Percentiles rank a stretch among this genome's conserved stretches.
These are phyloP conservation scores for Elaeagnus macrophylla DNA, from an alignment of 306 rosid genomes.

Conservation along the genomic window DNA sequence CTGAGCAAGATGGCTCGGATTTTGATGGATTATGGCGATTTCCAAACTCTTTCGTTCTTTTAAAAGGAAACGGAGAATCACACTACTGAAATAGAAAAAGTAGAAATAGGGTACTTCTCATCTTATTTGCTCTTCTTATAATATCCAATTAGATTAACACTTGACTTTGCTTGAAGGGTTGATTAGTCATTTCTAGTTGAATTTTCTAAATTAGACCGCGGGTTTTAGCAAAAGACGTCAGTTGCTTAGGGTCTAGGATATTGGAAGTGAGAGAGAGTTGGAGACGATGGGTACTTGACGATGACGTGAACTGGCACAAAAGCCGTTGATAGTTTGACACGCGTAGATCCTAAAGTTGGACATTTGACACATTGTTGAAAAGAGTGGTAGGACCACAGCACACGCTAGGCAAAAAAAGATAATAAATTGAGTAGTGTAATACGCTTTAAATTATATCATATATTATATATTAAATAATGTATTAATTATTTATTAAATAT, in stretches of 20 bases:
- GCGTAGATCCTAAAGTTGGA: background rate
- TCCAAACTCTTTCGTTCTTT: too few relatives aligned
- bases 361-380: constrained; percentile 39
- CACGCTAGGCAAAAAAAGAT: constrained; percentile 11
- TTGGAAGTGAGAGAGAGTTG: constrained; percentile 7
- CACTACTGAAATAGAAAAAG: too few relatives aligned
- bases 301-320: constrained; percentile 40
- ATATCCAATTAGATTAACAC: background rate
- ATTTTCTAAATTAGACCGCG: background rate
- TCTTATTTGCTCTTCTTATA: too few relatives aligned
- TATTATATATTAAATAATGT: too few relatives aligned
- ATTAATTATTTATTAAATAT: too few relatives aligned
- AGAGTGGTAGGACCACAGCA: constrained; percentile 19
- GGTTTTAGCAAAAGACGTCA: background rate
- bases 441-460: too few relatives aligned
- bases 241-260: constrained; percentile 9
- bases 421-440: too few relatives aligned
- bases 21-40: too few relatives aligned
- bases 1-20: too few relatives aligned
- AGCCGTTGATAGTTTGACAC: constrained; percentile 32
- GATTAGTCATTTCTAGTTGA: constrained; percentile 6
- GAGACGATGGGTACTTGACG: constrained; percentile 29
- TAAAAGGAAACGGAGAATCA: background rate
- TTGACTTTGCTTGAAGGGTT: background rate
- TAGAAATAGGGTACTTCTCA: too few relatives aligned